Conservation (phyloP, 192 early-diverging fungal genomes). For the Entomortierella lignicola region DNA sequence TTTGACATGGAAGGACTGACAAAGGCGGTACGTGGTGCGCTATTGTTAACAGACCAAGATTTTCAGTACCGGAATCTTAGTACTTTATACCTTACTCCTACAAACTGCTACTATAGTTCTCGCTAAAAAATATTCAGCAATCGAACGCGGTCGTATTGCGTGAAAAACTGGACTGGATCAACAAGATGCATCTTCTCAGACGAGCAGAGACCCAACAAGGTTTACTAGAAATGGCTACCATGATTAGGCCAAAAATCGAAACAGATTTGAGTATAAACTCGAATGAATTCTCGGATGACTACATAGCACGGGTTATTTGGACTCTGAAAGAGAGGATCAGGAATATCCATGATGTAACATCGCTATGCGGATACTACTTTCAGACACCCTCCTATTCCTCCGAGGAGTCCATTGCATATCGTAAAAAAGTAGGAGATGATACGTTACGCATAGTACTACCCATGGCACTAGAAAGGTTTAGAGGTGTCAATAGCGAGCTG, state of each 20-base stretch:
- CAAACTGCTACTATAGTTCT: conserved; percentile 62
- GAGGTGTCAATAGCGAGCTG: conserved; percentile 15
- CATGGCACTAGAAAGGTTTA: conserved; percentile 10
- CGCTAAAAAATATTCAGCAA: conserved; percentile 67
- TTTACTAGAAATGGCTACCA: conserved; percentile 51
- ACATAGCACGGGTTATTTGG: conserved; percentile 59
- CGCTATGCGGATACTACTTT: conserved; percentile 66
- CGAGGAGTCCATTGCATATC: conserved; percentile 52
- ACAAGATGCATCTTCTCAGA: conserved; percentile 73
- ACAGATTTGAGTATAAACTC: conserved; percentile 17
- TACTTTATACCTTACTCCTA: neutral
- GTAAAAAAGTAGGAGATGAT: conserved; percentile 49
- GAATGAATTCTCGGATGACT: conserved; percentile 39
- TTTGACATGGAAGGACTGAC: conserved; percentile 71
- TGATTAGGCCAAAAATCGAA: conserved; percentile 49
- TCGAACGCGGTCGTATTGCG: conserved; percentile 71
- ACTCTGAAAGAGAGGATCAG: conserved; percentile 68
- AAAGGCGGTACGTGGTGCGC: conserved; percentile 53
- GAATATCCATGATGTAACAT: conserved; percentile 66
- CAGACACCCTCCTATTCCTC: conserved; percentile 59
- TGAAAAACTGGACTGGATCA: conserved; percentile 80
- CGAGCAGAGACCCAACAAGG: conserved; percentile 58
- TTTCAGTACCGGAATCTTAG: neutral
- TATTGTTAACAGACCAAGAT: neutral
- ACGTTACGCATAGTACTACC: conserved; percentile 37